phyloP scores from a whole-genome alignment of 192 early-diverging fungal species.

The Mortierella alpina region DNA sequence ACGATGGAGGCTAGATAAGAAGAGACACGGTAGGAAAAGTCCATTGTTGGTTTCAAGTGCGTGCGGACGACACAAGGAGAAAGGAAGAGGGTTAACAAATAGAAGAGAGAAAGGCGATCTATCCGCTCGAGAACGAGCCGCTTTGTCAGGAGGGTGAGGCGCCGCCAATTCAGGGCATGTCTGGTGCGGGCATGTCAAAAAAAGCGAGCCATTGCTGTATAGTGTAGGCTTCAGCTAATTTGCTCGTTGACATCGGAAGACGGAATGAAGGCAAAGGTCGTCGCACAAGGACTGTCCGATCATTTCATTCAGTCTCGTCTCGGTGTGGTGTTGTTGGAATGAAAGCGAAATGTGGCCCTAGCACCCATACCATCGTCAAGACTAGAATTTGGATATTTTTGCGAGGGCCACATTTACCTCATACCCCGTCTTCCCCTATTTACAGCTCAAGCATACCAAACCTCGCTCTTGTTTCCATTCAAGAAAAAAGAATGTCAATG shows the following conservation, averaged over 20 bases:
- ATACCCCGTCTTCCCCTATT: neutral
- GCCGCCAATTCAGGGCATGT: no score
- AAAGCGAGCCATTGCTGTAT: neutral
- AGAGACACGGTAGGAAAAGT: slow-evolving; percentile 5
- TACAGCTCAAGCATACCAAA: neutral
- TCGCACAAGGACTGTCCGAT: no score
- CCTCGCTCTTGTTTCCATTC: neutral
- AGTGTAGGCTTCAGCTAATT: neutral
- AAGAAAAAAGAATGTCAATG: no score
- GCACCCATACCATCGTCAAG: neutral
- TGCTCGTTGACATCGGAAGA: slow-evolving; percentile 31
- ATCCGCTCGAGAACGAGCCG: no score
- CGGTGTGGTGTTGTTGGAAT: neutral
- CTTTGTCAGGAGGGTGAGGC: no score
- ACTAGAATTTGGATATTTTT: slow-evolving; percentile 1
- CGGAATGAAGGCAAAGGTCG: slow-evolving; percentile 23
- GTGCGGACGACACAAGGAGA: neutral
- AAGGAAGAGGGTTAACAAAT: neutral
- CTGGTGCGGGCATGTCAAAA: no score
- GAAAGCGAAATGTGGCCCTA: neutral
- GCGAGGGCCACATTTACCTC: neutral
- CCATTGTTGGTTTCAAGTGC: neutral
- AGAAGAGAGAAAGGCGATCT: neutral
- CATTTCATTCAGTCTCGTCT: neutral
- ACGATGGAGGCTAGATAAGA: slow-evolving; percentile 28